These are phyloP conservation scores for Lyophyllum semitale DNA, from an alignment of 768 basidiomycete species.

Conservation along the genomic window DNA sequence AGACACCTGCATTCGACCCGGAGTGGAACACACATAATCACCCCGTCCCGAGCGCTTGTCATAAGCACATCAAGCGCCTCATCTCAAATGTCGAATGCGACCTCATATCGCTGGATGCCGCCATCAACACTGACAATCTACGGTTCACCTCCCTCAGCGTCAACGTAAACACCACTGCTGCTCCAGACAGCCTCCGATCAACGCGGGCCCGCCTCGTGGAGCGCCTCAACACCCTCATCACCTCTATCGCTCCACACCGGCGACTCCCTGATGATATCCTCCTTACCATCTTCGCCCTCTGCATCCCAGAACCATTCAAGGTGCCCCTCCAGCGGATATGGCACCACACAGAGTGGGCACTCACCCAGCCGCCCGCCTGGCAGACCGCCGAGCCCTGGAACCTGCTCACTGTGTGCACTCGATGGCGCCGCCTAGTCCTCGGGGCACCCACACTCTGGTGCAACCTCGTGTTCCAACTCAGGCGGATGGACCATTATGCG, in stretches of 20 bases:
- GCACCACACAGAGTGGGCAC: not conserved
- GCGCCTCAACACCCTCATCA: not conserved
- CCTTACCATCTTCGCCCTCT: not conserved
- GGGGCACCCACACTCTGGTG: not conserved
- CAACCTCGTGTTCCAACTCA: not conserved
- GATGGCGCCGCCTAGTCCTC: not conserved
- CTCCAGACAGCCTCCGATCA: not conserved
- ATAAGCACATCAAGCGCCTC: not conserved
- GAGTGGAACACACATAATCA: not conserved
- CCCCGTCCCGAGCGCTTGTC: not conserved
- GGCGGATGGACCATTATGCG: not conserved
- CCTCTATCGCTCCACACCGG: not conserved
- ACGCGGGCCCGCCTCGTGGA: not conserved
- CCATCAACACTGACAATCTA: not conserved
- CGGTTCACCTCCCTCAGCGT: not conserved
- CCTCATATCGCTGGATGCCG: too few relatives aligned
- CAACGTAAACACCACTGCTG: not conserved
- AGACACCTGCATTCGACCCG: not conserved
- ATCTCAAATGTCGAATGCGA: not conserved
- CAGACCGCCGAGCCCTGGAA: conserved; percentile 1
- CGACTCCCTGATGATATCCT: not conserved
- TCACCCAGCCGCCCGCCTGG: not conserved
- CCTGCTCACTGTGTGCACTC: not conserved
- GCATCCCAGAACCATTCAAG: not conserved
- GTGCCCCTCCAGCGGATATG: not conserved